Base-by-base conservation (phyloP, 495 filamentous ascomycete genomes). In the Xeromyces bisporus region DNA sequence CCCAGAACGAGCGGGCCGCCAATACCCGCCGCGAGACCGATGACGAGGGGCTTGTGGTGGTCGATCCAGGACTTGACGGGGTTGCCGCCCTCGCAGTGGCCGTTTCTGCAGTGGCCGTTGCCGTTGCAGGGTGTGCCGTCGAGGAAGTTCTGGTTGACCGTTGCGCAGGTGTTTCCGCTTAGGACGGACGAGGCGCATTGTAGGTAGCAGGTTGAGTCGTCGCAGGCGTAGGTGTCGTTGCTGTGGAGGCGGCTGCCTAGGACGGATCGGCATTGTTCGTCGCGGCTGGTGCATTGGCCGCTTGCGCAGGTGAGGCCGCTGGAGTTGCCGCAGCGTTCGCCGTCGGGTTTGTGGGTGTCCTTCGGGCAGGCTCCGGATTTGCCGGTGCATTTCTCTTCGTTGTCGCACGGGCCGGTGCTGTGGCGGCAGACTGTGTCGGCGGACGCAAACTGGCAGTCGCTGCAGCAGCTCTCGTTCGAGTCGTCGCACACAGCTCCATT, bases 231-330 rank as follows among this genome's bases (percentile, higher is more conserved):
- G 6, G 83, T 91, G 41, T 79, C 70, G 53, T 83, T 91, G 43
- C 64, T 73, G 37, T 68, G 66, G 2, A 73, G 73, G 31, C 77
- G 68, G n/a, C 64, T 69, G 23, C 84, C 89, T 66, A 96, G 80
- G 16, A 93, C 60, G 6, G 73, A 77, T 46, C 77, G 75, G 61
- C 89, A 97, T 53, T 97, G 89, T 41, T 73, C 66, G 47, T 93
- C 73, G 35, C 91, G 76, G 33, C 80, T 89, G 28, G 89, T 97
- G 52, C 89, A 97, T 50, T 93, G 89, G 13, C 89, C 89, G 28
- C 80, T 86, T 33, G 91, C 83, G 48, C 89, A 97, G 26, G 64
- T 56, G n/a, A 93, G 62, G 2, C 68, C 62, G 3, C 43, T 44
- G 17, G 54, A 53, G 23, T 54, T 60, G 34, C 52, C 53, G 44